Evolutionary conservation across 306 rosid genomes (phyloP).

Genomic region (Cyclanthera cordifolia): DNA sequence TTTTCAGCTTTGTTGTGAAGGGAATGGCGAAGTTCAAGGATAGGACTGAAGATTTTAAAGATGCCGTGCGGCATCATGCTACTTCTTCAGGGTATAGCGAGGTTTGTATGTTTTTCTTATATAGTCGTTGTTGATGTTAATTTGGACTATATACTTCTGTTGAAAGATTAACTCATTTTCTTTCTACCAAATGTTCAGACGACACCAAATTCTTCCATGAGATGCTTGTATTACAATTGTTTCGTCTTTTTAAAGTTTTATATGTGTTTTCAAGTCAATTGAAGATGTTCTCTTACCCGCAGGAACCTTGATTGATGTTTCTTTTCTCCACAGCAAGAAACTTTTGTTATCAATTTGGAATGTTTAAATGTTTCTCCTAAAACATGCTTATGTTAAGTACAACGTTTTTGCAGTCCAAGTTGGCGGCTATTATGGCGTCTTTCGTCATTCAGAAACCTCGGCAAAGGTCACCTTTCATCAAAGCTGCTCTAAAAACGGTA

Average conservation of each 20-base stretch:
- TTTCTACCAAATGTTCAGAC: background rate
- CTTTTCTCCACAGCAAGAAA: too few species aligned
- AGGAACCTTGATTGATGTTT: too few species aligned
- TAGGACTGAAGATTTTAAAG: constrained; percentile 84
- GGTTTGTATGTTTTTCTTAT: constrained; percentile 27
- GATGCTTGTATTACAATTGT: too few species aligned
- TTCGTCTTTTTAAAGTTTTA: too few species aligned
- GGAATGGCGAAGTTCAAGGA: constrained; percentile 53
- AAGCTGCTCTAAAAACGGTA: constrained; percentile 86
- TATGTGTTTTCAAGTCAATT: too few species aligned
- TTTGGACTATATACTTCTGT: background rate
- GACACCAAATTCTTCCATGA: background rate
- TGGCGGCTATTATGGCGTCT: constrained; percentile 79
- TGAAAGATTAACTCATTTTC: background rate
- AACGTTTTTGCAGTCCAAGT: constrained; percentile 43
- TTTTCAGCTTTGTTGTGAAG: constrained; percentile 8
- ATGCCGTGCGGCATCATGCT: constrained; percentile 66
- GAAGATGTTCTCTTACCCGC: too few species aligned
- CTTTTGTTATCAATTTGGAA: background rate
- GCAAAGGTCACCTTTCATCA: constrained; percentile 53
- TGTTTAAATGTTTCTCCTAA: background rate
- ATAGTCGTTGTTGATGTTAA: background rate
- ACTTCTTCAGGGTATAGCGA: constrained; percentile 59
- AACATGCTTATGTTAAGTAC: background rate
- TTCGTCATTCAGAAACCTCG: constrained; percentile 80